phyloP scores from a whole-genome alignment of 495 filamentous ascomycete genomes.

The Hamigera avellanea region DNA sequence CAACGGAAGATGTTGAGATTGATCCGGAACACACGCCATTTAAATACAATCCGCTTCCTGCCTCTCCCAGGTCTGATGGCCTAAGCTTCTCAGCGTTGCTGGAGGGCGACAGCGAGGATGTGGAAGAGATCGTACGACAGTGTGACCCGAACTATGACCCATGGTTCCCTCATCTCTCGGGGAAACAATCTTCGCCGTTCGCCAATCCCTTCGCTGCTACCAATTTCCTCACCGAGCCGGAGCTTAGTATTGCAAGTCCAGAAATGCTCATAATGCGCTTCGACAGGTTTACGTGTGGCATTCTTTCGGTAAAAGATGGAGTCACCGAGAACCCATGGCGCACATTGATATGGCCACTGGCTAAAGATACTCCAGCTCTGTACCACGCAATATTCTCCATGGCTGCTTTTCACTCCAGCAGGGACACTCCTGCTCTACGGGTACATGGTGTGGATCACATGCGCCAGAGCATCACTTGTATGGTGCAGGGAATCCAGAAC shows the following conservation, averaged over 20 bases:
- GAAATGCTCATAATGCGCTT: conserved; percentile 60
- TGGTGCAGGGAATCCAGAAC: conserved; percentile 45
- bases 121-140: conserved; percentile 50
- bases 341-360: conserved; percentile 62
- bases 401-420: conserved; percentile 64
- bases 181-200: not conserved
- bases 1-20: conserved; percentile 3
- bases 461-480: conserved; percentile 47
- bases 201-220: not conserved
- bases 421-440: conserved; percentile 42
- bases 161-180: conserved; percentile 22
- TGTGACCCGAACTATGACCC: conserved; percentile 23
- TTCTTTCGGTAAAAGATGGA: conserved; percentile 64
- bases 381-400: conserved; percentile 66
- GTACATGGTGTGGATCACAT: conserved; percentile 64
- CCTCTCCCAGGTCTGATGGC: conserved; percentile 4
- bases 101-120: conserved; percentile 36
- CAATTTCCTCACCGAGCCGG: conserved; percentile 25
- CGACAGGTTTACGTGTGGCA: conserved; percentile 61
- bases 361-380: conserved; percentile 53
- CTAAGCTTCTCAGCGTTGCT: conserved; percentile 26
- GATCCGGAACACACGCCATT: conserved; percentile 3
- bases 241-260: conserved; percentile 35
- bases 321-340: conserved; percentile 68
- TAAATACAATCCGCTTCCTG: conserved; percentile 1